phyloP scores from a whole-genome alignment of 306 rosid species.

The Begonia masoniana region DNA sequence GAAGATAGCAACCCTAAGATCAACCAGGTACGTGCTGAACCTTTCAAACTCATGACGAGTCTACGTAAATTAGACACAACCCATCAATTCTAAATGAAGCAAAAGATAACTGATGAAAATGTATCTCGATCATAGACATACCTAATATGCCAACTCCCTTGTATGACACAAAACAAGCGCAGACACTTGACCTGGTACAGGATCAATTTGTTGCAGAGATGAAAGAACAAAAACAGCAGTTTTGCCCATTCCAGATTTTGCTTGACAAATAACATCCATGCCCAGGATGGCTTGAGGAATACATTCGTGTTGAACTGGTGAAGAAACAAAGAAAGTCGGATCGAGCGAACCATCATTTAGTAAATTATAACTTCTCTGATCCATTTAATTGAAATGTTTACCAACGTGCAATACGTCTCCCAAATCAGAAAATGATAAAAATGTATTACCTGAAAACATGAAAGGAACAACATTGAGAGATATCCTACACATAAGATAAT shows the following conservation, averaged over 20 bases:
- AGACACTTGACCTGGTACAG: constrained; percentile 92
- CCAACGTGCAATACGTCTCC: constrained; percentile 48
- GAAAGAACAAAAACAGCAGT: constrained; percentile 98
- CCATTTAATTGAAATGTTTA: constrained; percentile 51
- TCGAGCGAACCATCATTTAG: constrained; percentile 63
- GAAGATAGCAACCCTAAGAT: constrained; percentile 97
- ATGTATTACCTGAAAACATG: constrained; percentile 61
- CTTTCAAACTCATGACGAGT: constrained; percentile 97
- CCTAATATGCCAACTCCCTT: constrained; percentile 96
- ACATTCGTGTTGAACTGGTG: constrained; percentile 99
- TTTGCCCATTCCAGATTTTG: constrained; percentile 99
- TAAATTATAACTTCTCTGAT: constrained; percentile 51
- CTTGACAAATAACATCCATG: constrained; percentile 98
- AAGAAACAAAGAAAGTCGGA: constrained; percentile 72
- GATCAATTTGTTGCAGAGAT: constrained; percentile 91
- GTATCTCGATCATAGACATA: constrained; percentile 5
- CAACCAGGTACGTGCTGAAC: constrained; percentile 84
- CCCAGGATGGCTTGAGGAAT: constrained; percentile 99
- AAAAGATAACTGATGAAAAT: background rate
- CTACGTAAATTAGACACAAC: constrained; percentile 17
- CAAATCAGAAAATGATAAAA: constrained; percentile 46
- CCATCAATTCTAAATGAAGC: background rate
- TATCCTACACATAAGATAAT: background rate
- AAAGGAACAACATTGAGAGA: background rate
- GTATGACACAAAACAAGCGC: constrained; percentile 93